Evolutionary conservation across 768 basidiomycete genomes (phyloP), one percentile per base, ranked within the genome.

Genomic region (Hericium erinaceus): DNA sequence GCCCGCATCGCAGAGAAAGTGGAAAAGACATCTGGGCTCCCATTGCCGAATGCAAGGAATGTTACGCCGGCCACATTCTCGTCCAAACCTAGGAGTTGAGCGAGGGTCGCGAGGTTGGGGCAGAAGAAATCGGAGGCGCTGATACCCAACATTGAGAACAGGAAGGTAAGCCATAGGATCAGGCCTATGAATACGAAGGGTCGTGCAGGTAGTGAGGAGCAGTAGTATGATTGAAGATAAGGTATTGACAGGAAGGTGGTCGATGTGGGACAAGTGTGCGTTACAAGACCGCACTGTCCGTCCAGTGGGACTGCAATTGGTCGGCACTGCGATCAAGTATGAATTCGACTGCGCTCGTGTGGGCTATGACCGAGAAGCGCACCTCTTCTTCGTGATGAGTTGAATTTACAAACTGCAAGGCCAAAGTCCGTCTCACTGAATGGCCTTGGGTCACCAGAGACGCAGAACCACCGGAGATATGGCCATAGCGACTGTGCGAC

Each of bases 71-170:
- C 94, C 15, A 98, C 85, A 56, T 91, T 90, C 68, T 99, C 94
- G 64, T 90, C 89, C 41, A 99, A 72, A 0, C 93, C 89, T 4
- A 99, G 80, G 3, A 90, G 73, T 52, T 86, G 80, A 0, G 95
- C 84, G 37, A 98, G 87, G 1, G 95, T 92, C 0, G 89, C 88
- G 16, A 99, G 80, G 69, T 99, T 98, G 1, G 95, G 95, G 54
- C 90, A 94, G 78, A 98, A 98, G 74, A 98, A 98, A 72, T 98
- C 95, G 16, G 93, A 89, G 5, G 95, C 94, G 61, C 85, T 87
- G 68, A 97, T 97, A 4, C 94, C 94, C 39, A 98, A 86, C 39
- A 90, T 95, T 20, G 93, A 93, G 75, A 99, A 98, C 55, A 99
- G 84, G 75, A 98, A 97, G 26, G 84, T 63, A 16, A 93, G 80